A percentile compares a stretch with the other conserved stretches of the same genome.
These are phyloP conservation scores for Physaria fendleri DNA, from an alignment of 345 rosid genomes.

Conservation along the genomic window DNA sequence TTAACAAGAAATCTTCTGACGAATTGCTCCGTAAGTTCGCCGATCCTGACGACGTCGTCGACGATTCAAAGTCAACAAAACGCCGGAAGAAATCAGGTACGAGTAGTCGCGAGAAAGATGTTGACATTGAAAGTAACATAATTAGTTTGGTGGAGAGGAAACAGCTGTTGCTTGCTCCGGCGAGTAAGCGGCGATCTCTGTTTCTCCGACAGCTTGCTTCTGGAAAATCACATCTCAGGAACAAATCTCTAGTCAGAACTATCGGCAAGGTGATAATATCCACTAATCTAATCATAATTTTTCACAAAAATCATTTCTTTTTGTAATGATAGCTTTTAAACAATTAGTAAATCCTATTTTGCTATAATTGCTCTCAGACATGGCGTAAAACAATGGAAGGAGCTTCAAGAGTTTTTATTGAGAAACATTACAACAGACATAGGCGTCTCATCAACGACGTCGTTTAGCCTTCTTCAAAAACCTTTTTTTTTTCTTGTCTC, in stretches of 20 bases:
- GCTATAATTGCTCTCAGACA: constrained; percentile 37
- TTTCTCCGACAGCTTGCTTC: constrained; percentile 51
- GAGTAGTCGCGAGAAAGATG: constrained; percentile 12
- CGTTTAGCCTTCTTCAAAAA: constrained; percentile 23
- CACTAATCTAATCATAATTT: neutral
- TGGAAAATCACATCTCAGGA: constrained; percentile 46
- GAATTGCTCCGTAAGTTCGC: constrained; percentile 84
- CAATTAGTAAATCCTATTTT: neutral
- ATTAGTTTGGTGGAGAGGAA: constrained; percentile 46
- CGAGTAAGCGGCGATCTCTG: constrained; percentile 33
- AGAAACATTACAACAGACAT: constrained; percentile 73
- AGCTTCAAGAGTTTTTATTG: constrained; percentile 65
- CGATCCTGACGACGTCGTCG: constrained; percentile 35
- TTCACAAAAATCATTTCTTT: neutral
- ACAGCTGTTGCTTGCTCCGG: constrained; percentile 51
- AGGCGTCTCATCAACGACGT: constrained; percentile 68
- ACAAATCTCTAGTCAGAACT: constrained; percentile 49
- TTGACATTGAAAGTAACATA: constrained; percentile 11
- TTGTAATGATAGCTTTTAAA: neutral
- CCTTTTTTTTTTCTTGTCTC: neutral
- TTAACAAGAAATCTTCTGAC: constrained; percentile 69
- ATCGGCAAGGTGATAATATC: constrained; percentile 47
- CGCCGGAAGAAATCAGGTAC: constrained; percentile 31
- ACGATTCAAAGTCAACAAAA: constrained; percentile 15
- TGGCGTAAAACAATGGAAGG: constrained; percentile 87